Evolutionary conservation across 257 asterid species (phyloP), one percentile per base, ranked within the genome.

Genomic region (Nicotiana benthamiana): DNA sequence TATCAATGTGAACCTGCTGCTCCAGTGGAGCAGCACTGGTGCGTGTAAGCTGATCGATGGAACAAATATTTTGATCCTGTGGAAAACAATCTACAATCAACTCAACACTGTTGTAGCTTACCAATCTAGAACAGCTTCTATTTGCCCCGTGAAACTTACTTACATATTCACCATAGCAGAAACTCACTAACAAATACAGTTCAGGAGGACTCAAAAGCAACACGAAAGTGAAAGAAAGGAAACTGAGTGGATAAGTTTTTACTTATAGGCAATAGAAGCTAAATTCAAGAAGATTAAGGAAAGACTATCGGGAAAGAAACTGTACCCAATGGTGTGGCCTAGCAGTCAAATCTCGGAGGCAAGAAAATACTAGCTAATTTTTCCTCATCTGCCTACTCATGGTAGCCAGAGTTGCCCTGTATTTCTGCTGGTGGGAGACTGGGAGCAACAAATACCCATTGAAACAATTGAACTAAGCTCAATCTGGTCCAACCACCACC

Each of bases 1-100:
- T 52, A 77, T 52, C 67, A 80, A 46, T 53, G 57, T 79, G 82
- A 86, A 61, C 84, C 40, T 74, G 61, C 20, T 61, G 8, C 51
- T 75, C 87, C 59, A 34, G 9, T 24, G 16, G 43, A 78, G 67
- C 32, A 59, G 81, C 51, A 53, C 53, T 75, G 40, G 60, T 57
- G 61, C 74, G 30, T 67, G 48, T 75, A 77, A 72, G 24, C 18
- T 81, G 85, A 64, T 81, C 64, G 0, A 80, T 16, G 27, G 85
- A 75, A 51, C 64, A 82, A 62, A 54, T 78, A 57, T 22, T 78
- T 36, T 2, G 56, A 43, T 83, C 89, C 89, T 86, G 87, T 27
- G 22, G 32, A 13, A 82, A 61, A 12, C 68, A 48, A 79, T 76
- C 53, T 15, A 18, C 28, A 72, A 74, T 6, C 18, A 72, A 65